Conservation (phyloP, 352 stramenopile species). For the Globisporangium heterothallicum region DNA sequence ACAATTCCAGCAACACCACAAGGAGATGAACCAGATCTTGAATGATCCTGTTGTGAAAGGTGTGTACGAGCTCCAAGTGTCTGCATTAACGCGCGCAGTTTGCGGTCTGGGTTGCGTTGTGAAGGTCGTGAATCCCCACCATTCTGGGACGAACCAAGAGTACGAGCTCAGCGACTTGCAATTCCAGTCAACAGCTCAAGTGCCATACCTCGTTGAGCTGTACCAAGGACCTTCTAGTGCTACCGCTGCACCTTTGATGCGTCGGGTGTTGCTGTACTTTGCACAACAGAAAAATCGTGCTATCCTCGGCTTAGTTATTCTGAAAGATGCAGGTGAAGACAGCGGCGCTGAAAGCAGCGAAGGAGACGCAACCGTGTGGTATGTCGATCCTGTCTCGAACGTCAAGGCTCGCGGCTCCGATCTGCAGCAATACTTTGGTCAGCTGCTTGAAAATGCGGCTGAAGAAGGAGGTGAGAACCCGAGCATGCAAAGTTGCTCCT, state of each 20-base stretch:
- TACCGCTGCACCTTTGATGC: constrained; percentile 21
- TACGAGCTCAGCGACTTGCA: constrained; percentile 70
- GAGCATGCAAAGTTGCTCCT: constrained; percentile 43
- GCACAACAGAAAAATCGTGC: constrained; percentile 64
- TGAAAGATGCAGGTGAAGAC: constrained; percentile 33
- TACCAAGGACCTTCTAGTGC: constrained; percentile 14
- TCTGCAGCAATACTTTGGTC: constrained; percentile 47
- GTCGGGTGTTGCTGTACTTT: constrained; percentile 65
- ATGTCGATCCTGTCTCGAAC: constrained; percentile 60
- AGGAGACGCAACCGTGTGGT: constrained; percentile 58
- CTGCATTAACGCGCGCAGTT: constrained; percentile 85
- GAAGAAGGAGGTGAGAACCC: constrained; percentile 22
- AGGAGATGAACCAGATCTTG: constrained; percentile 78
- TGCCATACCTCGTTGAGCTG: constrained; percentile 51
- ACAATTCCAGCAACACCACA: constrained; percentile 69
- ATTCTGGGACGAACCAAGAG: constrained; percentile 36
- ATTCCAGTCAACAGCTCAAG: constrained; percentile 64
- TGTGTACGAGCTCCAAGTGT: constrained; percentile 93
- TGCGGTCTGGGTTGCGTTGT: constrained; percentile 89
- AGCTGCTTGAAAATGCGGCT: constrained; percentile 31
- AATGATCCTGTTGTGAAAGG: constrained; percentile 72
- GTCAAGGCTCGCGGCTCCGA: constrained; percentile 43
- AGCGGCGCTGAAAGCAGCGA: constrained; percentile 16
- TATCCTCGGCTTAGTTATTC: constrained; percentile 41
- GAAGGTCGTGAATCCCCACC: constrained; percentile 46